Conservation (phyloP, 305 asterid genomes). For the Ilex paraguariensis region DNA sequence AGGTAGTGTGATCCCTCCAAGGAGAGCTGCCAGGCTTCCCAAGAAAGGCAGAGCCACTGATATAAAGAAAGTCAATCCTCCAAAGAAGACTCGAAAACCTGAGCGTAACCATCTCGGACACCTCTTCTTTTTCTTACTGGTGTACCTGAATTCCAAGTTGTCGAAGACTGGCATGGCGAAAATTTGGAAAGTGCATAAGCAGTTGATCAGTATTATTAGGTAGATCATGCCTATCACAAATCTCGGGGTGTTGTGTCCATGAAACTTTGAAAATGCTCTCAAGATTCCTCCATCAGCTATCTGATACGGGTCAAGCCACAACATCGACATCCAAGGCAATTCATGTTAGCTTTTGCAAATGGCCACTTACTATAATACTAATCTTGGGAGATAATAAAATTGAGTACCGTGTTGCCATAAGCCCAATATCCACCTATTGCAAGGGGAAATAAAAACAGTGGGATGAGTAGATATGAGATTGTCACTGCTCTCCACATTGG, state of each 20-base stretch:
- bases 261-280: conserved; percentile 19
- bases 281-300: conserved; percentile 29
- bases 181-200: conserved; percentile 50
- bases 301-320: conserved; percentile 13
- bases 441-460: conserved; percentile 44
- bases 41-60: conserved; percentile 60
- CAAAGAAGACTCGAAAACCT: conserved; percentile 39
- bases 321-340: no score
- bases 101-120: conserved; percentile 49
- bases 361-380: neutral
- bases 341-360: no score
- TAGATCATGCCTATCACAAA: conserved; percentile 29
- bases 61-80: conserved; percentile 46
- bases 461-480: conserved; percentile 32
- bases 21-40: conserved; percentile 40
- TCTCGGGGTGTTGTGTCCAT: conserved; percentile 29
- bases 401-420: conserved; percentile 45
- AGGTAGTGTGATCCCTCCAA: conserved; percentile 51
- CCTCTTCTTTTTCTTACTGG: conserved; percentile 29
- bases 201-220: conserved; percentile 30
- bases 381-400: neutral
- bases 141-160: conserved; percentile 46
- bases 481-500: conserved; percentile 65
- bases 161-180: conserved; percentile 59
- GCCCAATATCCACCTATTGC: conserved; percentile 66